Conservation (phyloP, 805 yeast species). For the Nakazawaea ernobii region DNA sequence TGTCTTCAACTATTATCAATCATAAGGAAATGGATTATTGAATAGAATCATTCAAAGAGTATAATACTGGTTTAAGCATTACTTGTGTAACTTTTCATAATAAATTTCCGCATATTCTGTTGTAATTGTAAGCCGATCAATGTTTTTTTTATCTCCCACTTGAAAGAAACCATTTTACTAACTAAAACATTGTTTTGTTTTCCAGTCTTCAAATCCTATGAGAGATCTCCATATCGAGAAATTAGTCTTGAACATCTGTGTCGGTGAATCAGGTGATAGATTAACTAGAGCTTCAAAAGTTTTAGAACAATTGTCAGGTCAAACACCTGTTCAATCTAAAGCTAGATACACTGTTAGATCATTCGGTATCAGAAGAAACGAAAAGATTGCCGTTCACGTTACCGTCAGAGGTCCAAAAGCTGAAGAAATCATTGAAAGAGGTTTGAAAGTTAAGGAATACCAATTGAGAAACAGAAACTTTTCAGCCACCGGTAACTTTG, state of each 20-base stretch:
- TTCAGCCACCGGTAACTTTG: slow-evolving; percentile 99
- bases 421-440: slow-evolving; percentile 99
- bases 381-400: slow-evolving; percentile 98
- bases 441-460: slow-evolving; percentile 99
- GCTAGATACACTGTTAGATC: slow-evolving; percentile 99
- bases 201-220: slow-evolving; percentile 80
- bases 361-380: slow-evolving; percentile 99
- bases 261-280: slow-evolving; percentile 99
- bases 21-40: too few relatives aligned
- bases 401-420: slow-evolving; percentile 99
- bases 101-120: too few relatives aligned
- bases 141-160: too few relatives aligned
- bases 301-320: slow-evolving; percentile 99
- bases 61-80: too few relatives aligned
- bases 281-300: slow-evolving; percentile 99
- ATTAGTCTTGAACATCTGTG: slow-evolving; percentile 99
- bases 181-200: neutral
- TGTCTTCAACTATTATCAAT: too few relatives aligned
- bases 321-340: slow-evolving; percentile 99
- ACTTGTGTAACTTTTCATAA: too few relatives aligned
- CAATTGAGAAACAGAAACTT: slow-evolving; percentile 93
- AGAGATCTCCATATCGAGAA: slow-evolving; percentile 99
- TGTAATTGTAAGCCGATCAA: too few relatives aligned
- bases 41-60: too few relatives aligned
- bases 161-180: too few relatives aligned